Evolutionary conservation across 192 early-diverging fungal species (phyloP).

Genomic region (Gigaspora rosea): DNA sequence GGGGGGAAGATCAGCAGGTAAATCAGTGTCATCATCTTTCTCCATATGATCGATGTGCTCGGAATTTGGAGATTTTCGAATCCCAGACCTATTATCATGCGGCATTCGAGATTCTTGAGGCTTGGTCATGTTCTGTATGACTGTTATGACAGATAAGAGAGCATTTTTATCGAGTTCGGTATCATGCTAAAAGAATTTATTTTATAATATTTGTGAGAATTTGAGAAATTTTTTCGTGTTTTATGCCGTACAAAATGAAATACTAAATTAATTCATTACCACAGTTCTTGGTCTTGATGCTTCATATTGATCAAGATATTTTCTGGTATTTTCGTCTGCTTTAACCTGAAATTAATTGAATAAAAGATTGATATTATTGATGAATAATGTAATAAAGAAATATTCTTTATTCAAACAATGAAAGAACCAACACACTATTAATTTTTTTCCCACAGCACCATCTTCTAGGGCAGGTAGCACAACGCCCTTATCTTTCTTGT

Average conservation of each 20-base stretch:
- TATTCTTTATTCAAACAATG: not conserved
- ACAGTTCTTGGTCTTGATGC: constrained; percentile 42
- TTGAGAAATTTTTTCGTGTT: not conserved
- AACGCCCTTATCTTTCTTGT: constrained; percentile 39
- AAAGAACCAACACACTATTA: constrained; percentile 44
- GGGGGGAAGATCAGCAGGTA: constrained; percentile 49
- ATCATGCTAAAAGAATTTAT: constrained; percentile 35
- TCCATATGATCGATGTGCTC: constrained; percentile 32
- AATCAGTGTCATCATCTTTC: constrained; percentile 45
- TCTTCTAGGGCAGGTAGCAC: constrained; percentile 44
- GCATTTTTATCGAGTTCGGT: constrained; percentile 53
- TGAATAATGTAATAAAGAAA: not conserved
- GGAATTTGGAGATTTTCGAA: constrained; percentile 15
- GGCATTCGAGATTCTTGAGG: constrained; percentile 23
- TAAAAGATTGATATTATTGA: constrained; percentile 34
- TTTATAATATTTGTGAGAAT: not conserved
- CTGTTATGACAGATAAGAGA: constrained; percentile 42
- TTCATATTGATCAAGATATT: constrained; percentile 42
- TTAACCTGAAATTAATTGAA: constrained; percentile 13
- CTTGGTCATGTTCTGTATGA: constrained; percentile 49
- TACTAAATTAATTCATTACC: constrained; percentile 33
- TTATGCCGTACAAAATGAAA: no score
- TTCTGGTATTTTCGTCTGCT: constrained; percentile 39
- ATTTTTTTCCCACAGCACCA: constrained; percentile 42
- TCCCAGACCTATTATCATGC: constrained; percentile 5